Percentiles rank a stretch among this genome's conserved stretches.
Evolutionary conservation across 2,329 filamentous ascomycete genomes (phyloP).

Genomic region (Nannizziopsis barbatae): DNA sequence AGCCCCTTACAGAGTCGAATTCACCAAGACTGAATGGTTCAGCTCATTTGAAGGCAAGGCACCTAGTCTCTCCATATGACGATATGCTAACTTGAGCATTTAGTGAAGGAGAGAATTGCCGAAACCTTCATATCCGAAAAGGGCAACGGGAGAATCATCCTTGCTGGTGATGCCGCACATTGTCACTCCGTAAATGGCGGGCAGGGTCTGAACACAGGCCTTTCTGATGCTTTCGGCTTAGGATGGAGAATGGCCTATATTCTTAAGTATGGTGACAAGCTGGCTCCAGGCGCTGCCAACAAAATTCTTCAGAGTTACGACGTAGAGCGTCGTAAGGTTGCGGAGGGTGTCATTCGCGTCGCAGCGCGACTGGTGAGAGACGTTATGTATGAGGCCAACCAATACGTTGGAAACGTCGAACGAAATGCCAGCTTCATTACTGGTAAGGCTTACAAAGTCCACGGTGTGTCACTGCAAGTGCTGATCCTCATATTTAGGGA

Average conservation of each 20-base stretch:
- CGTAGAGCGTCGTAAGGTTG: conserved; percentile 29
- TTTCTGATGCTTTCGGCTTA: conserved; percentile 45
- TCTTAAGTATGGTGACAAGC: conserved; percentile 20
- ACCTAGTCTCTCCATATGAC: not conserved
- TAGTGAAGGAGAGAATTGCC: conserved; percentile 5
- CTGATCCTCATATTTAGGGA: not conserved
- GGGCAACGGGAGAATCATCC: conserved; percentile 39
- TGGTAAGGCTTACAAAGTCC: not conserved
- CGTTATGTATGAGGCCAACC: not conserved
- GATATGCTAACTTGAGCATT: not conserved
- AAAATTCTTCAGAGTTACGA: conserved; percentile 41
- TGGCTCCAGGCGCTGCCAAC: conserved; percentile 21
- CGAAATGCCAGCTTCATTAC: conserved; percentile 2
- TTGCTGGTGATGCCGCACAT: conserved; percentile 49
- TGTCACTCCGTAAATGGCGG: conserved; percentile 47
- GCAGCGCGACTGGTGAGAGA: conserved; percentile 2
- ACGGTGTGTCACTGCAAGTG: not conserved
- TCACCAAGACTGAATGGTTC: conserved; percentile 4
- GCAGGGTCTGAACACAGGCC: conserved; percentile 49
- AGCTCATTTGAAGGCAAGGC: conserved; percentile 1
- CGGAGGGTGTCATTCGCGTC: not conserved
- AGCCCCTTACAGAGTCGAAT: conserved; percentile 1
- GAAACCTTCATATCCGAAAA: conserved; percentile 25
- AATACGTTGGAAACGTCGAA: conserved; percentile 3
- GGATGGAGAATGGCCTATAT: conserved; percentile 45